These are phyloP conservation scores for Cairneyella variabilis DNA, from an alignment of 495 filamentous ascomycete genomes.

Conservation along the genomic window DNA sequence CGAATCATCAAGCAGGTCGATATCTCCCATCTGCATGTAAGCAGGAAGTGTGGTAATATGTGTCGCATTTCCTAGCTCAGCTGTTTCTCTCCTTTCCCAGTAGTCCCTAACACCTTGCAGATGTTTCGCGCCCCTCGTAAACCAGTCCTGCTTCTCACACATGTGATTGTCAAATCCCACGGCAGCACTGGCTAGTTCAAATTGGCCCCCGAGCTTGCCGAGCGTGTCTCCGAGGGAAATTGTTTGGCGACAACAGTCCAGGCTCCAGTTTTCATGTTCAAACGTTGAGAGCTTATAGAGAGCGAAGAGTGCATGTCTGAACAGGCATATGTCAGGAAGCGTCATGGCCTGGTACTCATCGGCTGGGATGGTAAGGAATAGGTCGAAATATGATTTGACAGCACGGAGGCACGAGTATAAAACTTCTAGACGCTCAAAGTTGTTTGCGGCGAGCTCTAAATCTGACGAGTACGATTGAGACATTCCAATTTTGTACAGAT, in stretches of 20 bases:
- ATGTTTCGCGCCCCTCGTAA: neutral
- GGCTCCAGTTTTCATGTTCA: neutral
- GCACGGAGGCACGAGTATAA: neutral
- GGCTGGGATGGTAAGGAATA: neutral
- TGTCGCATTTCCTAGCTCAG: neutral
- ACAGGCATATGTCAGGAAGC: neutral
- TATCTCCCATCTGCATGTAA: neutral
- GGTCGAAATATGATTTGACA: neutral
- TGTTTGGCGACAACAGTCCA: neutral
- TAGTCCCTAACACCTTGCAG: neutral
- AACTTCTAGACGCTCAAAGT: neutral
- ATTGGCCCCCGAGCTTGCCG: neutral
- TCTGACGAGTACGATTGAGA: neutral
- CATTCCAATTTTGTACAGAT: neutral
- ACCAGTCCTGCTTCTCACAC: neutral
- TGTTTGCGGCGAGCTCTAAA: neutral
- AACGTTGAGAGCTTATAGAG: neutral
- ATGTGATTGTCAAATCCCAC: neutral
- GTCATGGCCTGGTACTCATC: neutral
- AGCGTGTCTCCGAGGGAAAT: neutral
- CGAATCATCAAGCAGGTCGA: neutral
- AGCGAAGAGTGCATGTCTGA: neutral
- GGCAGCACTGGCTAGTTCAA: neutral
- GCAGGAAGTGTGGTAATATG: neutral
- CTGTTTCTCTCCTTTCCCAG: neutral